Evolutionary conservation across 2,329 filamentous ascomycete genomes (phyloP).

Genomic region (Diaporthe nobilis): DNA sequence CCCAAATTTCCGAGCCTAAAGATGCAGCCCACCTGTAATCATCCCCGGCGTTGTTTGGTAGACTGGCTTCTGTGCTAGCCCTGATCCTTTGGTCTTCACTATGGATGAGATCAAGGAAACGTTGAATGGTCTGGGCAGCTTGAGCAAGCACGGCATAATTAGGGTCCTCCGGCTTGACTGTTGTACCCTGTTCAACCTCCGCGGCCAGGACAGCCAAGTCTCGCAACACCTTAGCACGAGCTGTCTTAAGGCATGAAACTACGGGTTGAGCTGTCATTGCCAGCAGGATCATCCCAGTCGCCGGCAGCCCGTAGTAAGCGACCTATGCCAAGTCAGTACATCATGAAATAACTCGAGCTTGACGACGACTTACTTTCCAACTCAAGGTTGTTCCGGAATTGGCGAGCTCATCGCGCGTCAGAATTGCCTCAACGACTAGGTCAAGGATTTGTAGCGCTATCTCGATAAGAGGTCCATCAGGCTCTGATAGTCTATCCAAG

Average conservation of each 20-base stretch:
- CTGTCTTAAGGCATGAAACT: neutral
- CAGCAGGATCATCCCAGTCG: constrained; percentile 3
- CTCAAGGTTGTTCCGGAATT: neutral
- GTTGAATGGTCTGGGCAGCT: neutral
- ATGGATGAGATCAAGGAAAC: neutral
- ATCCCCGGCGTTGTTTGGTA: neutral
- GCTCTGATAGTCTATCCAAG: neutral
- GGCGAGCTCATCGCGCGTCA: neutral
- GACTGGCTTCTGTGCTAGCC: neutral
- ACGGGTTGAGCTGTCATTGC: neutral
- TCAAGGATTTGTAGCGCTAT: neutral
- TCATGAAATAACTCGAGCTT: neutral
- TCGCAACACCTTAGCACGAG: neutral
- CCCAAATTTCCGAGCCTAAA: neutral
- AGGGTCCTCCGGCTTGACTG: neutral
- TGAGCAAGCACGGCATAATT: constrained; percentile 6
- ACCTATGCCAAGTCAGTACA: neutral
- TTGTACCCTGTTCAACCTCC: neutral
- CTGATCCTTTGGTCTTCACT: neutral
- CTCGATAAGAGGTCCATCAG: neutral
- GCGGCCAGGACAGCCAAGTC: neutral
- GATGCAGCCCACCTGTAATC: neutral
- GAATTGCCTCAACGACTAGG: neutral
- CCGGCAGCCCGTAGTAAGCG: neutral
- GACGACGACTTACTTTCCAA: neutral